A percentile compares a stretch with the other conserved stretches of the same genome.
These are phyloP conservation scores for Fusarium oxysporum DNA, from an alignment of 2,329 filamentous ascomycete species.

Conservation along the genomic window DNA sequence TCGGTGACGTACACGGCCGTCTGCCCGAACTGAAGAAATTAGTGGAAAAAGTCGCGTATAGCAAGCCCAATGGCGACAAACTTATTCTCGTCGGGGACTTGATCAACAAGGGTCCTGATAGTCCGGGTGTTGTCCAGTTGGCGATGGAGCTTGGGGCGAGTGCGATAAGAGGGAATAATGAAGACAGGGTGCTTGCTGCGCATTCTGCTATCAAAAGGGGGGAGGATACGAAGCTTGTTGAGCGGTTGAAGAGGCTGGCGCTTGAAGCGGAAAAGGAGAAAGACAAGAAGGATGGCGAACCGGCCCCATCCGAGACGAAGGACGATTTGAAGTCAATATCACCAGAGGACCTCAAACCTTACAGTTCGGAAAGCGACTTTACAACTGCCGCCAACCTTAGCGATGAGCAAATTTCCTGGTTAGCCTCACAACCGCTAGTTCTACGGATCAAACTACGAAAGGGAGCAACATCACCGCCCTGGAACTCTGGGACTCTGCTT, in stretches of 20 bases:
- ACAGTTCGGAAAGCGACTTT: slow-evolving; percentile 33
- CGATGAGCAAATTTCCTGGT: slow-evolving; percentile 23
- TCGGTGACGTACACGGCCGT: slow-evolving; percentile 93
- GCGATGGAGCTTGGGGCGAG: slow-evolving; percentile 77
- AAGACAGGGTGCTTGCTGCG: slow-evolving; percentile 78
- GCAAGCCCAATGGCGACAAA: slow-evolving; percentile 66
- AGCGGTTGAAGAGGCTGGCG: neutral
- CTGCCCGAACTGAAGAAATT: slow-evolving; percentile 71
- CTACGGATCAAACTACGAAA: slow-evolving; percentile 21
- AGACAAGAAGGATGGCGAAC: neutral
- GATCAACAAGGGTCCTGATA: slow-evolving; percentile 86
- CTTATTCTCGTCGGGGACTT: slow-evolving; percentile 80
- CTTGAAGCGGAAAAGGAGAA: neutral
- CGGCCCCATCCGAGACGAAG: neutral
- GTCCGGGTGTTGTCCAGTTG: slow-evolving; percentile 77
- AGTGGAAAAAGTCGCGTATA: slow-evolving; percentile 74
- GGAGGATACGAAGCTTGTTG: neutral
- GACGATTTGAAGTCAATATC: neutral
- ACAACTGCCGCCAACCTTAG: slow-evolving; percentile 25
- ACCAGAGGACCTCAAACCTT: slow-evolving; percentile 23
- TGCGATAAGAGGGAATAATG: slow-evolving; percentile 87
- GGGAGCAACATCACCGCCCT: slow-evolving; percentile 11
- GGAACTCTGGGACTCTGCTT: slow-evolving; percentile 50
- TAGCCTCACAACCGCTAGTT: slow-evolving; percentile 25
- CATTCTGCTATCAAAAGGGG: slow-evolving; percentile 15